A percentile compares a stretch with the other conserved stretches of the same genome.
Conservation (phyloP, 2,329 filamentous ascomycete genomes). For the Penicillium sp. region DNA sequence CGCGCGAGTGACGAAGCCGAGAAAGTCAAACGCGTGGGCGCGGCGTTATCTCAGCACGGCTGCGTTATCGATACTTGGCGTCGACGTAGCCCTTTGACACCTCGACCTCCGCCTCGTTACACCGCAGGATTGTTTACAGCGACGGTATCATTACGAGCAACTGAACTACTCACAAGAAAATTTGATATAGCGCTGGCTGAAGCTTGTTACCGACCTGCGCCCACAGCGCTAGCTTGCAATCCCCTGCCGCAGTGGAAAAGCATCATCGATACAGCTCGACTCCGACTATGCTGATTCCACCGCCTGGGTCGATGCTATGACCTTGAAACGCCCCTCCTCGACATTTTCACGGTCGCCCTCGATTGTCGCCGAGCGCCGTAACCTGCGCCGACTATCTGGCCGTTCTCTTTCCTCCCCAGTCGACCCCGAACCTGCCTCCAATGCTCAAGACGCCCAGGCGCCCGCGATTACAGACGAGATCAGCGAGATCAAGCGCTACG, state of each 20-base stretch:
- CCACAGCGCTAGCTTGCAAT: constrained; percentile 8
- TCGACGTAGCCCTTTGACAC: constrained; percentile 24
- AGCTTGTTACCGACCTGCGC: neutral
- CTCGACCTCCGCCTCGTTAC: constrained; percentile 18
- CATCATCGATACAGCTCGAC: constrained; percentile 25
- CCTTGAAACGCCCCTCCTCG: constrained; percentile 44
- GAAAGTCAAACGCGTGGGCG: constrained; percentile 32
- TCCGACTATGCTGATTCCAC: constrained; percentile 39
- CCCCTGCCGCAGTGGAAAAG: constrained; percentile 21
- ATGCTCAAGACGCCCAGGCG: constrained; percentile 57
- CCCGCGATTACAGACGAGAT: constrained; percentile 91
- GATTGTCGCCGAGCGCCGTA: constrained; percentile 41
- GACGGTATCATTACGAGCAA: neutral
- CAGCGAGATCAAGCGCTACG: constrained; percentile 96
- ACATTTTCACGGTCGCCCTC: constrained; percentile 39
- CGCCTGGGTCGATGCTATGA: constrained; percentile 49
- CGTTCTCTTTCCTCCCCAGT: constrained; percentile 57
- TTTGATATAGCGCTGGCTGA: neutral
- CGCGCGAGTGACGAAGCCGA: constrained; percentile 22
- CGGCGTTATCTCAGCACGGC: constrained; percentile 36
- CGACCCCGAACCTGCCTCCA: constrained; percentile 65
- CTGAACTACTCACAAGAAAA: neutral
- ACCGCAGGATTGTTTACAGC: constrained; percentile 13
- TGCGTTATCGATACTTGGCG: constrained; percentile 37
- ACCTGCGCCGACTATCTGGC: constrained; percentile 56